Base-by-base conservation (phyloP, 352 stramenopile genomes). In the Pythium periplocum region DNA sequence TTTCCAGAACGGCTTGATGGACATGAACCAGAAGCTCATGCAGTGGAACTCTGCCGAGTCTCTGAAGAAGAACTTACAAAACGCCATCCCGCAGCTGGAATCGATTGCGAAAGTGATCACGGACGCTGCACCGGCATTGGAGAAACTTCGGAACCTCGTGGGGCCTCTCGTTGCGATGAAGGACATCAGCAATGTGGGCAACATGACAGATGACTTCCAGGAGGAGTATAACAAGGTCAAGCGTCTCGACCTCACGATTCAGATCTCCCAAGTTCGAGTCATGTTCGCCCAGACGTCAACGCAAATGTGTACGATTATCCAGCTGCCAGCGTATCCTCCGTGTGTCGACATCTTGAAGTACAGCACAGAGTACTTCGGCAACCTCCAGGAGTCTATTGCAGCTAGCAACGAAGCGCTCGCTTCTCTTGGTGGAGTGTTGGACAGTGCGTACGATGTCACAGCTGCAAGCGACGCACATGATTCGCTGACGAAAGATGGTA, bases 321-420 rank as follows among this genome's bases (percentile, higher is more conserved):
- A 8, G 8, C 8, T 8, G 17, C 31, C 44, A 11, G 31, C n/a
- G 31, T 34, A 34, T n/a, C 7, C 7, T 8, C 38, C 38, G 38
- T 42, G 38, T 42, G 38, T 42, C 7, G 38, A 42, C 12, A 42
- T 48, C 17, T 9, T 35, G 8, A 48, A 48, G 44, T 1, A 48
- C 44, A 48, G n/a, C 44, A 48, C n/a, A 26, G 6, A 48, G 4
- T 55, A 48, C 49, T 55, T 55, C 45, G 49, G 36, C 33, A 55
- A 55, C 45, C 10, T 48, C 8, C 31, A 31, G 17, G 36, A 48
- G 6, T 55, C 6, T 45, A 30, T 48, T n/a, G 26, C 31, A 34
- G 33, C 49, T n/a, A 47, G 49, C 38, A 47, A 42, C 32, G n/a
- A 7, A 26, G 44, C 17, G 17, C n/a, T 34, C 7, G 8, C 17